These are phyloP conservation scores for Canna indica DNA, from an alignment of 176 grass and related monocot genomes.

Conservation along the genomic window DNA sequence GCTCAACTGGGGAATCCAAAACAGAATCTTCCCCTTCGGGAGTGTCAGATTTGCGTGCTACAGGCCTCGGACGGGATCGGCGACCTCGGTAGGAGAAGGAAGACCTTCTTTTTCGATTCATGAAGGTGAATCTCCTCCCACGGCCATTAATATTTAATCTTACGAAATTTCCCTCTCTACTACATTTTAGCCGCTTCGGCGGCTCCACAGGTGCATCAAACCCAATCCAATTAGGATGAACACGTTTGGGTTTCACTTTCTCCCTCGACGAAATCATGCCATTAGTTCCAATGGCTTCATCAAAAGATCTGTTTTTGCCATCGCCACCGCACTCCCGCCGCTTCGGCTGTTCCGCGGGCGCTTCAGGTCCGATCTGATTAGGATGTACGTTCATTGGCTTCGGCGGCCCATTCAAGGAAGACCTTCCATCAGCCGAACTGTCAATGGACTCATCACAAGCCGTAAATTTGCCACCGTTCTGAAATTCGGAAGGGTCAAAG, in stretches of 20 bases:
- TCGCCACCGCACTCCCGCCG: constrained; percentile 24
- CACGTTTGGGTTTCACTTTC: constrained; percentile 38
- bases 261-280: neutral
- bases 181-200: constrained; percentile 42
- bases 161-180: constrained; percentile 70
- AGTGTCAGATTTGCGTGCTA: constrained; percentile 4
- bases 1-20: constrained; percentile 28
- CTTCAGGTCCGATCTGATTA: constrained; percentile 31
- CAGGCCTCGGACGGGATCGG: constrained; percentile 32
- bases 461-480: neutral
- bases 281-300: neutral
- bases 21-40: constrained; percentile 38
- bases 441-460: constrained; percentile 1
- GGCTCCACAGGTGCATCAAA: constrained; percentile 18
- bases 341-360: constrained; percentile 34
- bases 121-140: constrained; percentile 53
- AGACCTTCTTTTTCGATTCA: constrained; percentile 40
- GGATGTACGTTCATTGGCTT: constrained; percentile 53
- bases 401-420: constrained; percentile 18
- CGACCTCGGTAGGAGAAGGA: constrained; percentile 36
- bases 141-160: constrained; percentile 86
- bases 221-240: constrained; percentile 64
- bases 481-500: constrained; percentile 27
- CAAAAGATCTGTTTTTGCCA: neutral
- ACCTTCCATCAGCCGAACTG: neutral